Evolutionary conservation across 2,329 filamentous ascomycete genomes (phyloP), one percentile per base, ranked within the genome.

Genomic region (Proliferodiscus dingleyae): DNA sequence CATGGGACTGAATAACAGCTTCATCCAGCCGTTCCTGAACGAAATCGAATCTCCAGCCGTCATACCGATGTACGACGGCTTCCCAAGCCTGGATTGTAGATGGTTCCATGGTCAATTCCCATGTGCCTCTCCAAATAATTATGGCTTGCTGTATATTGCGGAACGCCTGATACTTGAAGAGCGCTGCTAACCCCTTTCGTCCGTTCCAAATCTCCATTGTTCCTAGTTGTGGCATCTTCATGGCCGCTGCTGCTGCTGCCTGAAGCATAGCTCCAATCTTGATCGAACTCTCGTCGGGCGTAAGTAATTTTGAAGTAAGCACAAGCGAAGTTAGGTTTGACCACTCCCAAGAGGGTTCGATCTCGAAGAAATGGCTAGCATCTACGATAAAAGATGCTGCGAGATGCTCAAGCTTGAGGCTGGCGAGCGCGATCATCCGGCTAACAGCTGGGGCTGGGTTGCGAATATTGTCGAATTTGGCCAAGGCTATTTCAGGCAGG

Each of bases 61-160:
- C 5, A 55, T 52, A 46, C 41, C 47, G 43, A 32, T 50, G 34
- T 47, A 47, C 54, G 26, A 57, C 57, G 28, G 49, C 30, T 32
- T 53, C 46, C 57, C 54, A 59, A 52, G 50, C 50, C 45, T 58
- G 46, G 44, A 54, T 32, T 22, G 53, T 39, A 37, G 30, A 10
- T 46, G 54, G 42, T 41, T 45, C 45, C 39, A 60, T 41, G 37
- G 49, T 49, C 40, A 61, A 51, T 46, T 51, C 39, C 57, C 51
- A 58, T 45, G 56, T 61, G 42, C 55, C 57, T 50, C 54, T 54
- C 43, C 46, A 57, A 32, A 47, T 54, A 45, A 61, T 50, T 45
- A 51, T 39, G 37, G 55, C 50, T 48, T 26, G 42, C 44, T 43
- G 51, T 40, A 23, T 29, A 50, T 34, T 30, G 38, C 37, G 19